Base-by-base conservation (phyloP, 345 rosid genomes). In the Murraya koenigii region DNA sequence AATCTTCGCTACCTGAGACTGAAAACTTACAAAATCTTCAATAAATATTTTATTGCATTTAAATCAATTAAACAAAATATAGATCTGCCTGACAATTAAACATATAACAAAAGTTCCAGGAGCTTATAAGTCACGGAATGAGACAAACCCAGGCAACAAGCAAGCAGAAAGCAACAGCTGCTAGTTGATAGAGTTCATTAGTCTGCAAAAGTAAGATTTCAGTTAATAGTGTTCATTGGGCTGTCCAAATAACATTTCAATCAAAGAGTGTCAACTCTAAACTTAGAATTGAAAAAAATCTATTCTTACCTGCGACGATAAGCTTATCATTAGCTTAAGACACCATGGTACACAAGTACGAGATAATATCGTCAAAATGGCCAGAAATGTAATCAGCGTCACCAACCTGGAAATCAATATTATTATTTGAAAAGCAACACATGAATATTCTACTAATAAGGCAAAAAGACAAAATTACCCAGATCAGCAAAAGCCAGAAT, bases 121-220 rank as follows among this genome's bases (percentile, higher is more conserved):
- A 52, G 71, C 20, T n/a, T 8, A 36, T 49, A 39, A 71, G 72
- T 60, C 56, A 56, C 44, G 75, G 61, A 82, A 82, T 49, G 77
- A 75, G 79, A 72, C 95, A 77, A 81, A 96, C 99, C 99, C 99
- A 96, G 71, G 99, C 99, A 68, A 93, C 96, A 81, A 96, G 93
- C 77, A 96, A 90, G 87, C 98, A 96, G 89, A 96, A 96, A 20
- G 99, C 99, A 60, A 96, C 98, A 3, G 94, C 77, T 32, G 99
- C 99, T 87, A 96, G 85, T 87, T 93, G 99, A 83, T 96, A 96
- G 82, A 96, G 98, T 83, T 96, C 99, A 75, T 96, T 92, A 71
- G 98, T 96, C 98, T 95, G 92, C 82, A 85, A 92, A 77, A 84
- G 54, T 62, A 49, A 75, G 7, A 63, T 44, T 62, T 49, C 86